Evolutionary conservation across 208 protist genomes (phyloP).

Genomic region (Willaertia magna): DNA sequence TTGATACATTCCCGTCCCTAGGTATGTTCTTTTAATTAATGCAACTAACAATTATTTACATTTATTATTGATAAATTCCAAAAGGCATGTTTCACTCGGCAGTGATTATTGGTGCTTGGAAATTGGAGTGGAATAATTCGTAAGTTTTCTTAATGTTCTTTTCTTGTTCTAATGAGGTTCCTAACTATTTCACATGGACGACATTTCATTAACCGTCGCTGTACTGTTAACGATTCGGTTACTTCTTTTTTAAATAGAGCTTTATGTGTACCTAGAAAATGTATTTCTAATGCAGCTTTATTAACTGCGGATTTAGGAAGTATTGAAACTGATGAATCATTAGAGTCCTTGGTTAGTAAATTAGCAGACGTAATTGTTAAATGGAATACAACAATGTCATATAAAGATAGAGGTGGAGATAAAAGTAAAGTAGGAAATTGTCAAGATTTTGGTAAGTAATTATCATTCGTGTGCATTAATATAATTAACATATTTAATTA

Average conservation of each 20-base stretch:
- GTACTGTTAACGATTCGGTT: too few relatives aligned
- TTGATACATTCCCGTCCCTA: background rate
- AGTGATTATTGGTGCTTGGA: background rate
- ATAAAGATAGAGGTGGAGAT: background rate
- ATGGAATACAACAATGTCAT: background rate
- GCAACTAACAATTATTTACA: background rate
- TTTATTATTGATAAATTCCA: background rate
- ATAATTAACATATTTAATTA: too few relatives aligned
- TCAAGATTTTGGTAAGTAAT: slow-evolving; percentile 7
- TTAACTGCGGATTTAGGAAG: background rate
- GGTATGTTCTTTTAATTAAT: background rate
- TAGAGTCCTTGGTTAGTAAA: background rate
- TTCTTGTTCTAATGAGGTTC: too few relatives aligned
- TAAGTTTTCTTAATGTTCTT: too few relatives aligned
- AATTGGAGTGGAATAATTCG: background rate
- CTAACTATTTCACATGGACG: too few relatives aligned
- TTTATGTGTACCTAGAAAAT: background rate
- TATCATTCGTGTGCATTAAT: too few relatives aligned
- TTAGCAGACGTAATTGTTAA: background rate
- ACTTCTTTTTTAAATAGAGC: background rate
- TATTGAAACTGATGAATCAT: background rate
- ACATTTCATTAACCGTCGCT: too few relatives aligned
- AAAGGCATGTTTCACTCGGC: background rate
- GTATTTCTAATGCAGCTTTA: background rate
- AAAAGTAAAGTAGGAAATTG: background rate